Conservation (phyloP, 2,329 filamentous ascomycete species). For the Colletotrichum paranaense region DNA sequence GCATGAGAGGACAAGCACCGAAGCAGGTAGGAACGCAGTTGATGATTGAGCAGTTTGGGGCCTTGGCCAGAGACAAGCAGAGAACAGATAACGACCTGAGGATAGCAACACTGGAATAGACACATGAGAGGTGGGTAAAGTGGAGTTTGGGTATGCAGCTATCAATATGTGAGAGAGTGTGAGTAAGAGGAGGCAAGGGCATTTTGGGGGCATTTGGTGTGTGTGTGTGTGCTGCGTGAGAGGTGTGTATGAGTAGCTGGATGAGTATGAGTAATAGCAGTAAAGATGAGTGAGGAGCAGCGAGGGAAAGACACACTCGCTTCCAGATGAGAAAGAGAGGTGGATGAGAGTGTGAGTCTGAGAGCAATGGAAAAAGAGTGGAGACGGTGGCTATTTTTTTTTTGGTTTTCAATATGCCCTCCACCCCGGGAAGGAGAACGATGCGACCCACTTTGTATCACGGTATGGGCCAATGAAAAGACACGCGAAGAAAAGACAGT, state of each 20-base stretch:
- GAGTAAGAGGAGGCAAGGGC: background rate
- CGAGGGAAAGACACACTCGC: background rate
- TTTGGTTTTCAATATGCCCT: constrained; percentile 19
- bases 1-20: constrained; percentile 1
- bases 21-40: background rate
- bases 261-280: constrained; percentile 7
- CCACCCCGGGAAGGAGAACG: constrained; percentile 11
- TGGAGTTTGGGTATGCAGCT: background rate
- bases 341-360: background rate
- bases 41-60: background rate
- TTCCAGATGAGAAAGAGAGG: background rate
- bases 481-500: constrained; percentile 19
- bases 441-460: background rate
- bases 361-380: constrained; percentile 3
- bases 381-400: constrained; percentile 1
- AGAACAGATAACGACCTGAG: background rate
- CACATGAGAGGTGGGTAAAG: background rate
- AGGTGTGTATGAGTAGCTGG: background rate
- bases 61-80: background rate
- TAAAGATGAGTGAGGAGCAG: constrained; percentile 7
- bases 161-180: background rate
- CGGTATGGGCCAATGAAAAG: constrained; percentile 7
- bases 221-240: background rate
- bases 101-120: background rate
- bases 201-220: background rate